Base-by-base conservation (phyloP, 148 eudicot genomes). In the Nyssa sinensis region DNA sequence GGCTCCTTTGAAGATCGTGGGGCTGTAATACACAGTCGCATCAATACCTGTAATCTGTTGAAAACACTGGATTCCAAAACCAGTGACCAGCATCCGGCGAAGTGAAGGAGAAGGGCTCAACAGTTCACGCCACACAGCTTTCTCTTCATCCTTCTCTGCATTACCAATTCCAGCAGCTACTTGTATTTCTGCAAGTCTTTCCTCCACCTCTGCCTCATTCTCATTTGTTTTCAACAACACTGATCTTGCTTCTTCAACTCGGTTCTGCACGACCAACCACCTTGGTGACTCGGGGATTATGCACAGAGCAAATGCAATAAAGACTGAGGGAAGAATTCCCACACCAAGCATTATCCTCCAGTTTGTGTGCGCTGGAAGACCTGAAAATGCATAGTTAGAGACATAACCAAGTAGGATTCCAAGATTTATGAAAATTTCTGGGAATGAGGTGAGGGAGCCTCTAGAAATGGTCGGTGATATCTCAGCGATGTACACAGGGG, bases 341-440 rank as follows among this genome's bases (percentile, higher is more conserved):
- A 89, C 94, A 0, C 85, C 98, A 7, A 93, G 88, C 98, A 93
- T 93, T 67, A 93, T 77, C 69, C 98, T 78, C 98, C 98, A 93
- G 80, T 66, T 91, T 16, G 37, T 80, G 71, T 91, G 86, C 1
- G 90, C 35, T 0, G 98, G 75, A 11, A 91, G 81, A 34, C 94
- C 93, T 0, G 96, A 87, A 35, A 93, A 91, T 1, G 86, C 94
- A 41, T 93, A 93, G 71, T 93, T 93, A 0, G 96, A 88, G 51
- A 93, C 82, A 62, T 93, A 93, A 4, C 96, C 96, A 1, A 93
- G 88, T 17, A 93, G 77, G 41, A 93, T 93, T 0, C 96, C 98
- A 0, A 91, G 60, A 25, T 91, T 93, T 80, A 93, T 91, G 76
- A 93, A 93, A 27, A 93, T 91, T 72, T 93, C 96, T 0, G 96